Base-by-base conservation (phyloP, 495 filamentous ascomycete genomes). In the Acidiella bohemica region DNA sequence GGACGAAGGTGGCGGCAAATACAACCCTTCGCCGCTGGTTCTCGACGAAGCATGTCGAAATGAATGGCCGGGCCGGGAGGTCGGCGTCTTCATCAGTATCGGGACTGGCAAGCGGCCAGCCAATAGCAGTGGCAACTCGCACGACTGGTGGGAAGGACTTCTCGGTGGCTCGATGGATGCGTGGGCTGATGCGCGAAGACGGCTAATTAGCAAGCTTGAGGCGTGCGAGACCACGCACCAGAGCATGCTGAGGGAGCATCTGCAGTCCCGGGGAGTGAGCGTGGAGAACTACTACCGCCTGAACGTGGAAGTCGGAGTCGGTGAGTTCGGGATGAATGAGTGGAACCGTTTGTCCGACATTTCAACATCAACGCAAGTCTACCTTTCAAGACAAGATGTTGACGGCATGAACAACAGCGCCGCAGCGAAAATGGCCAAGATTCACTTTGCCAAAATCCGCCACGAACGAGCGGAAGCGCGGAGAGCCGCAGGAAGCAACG, bases 301-400 rank as follows among this genome's bases (percentile, higher is more conserved):
- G 19, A 97, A 97, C 46, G 90, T 95, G 18, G 88, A 96, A 53
- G 81, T 94, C 4, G 92, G 90, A 0, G 92, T 97, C 17, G 90
- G 90, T 29, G 92, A 97, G 54, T 95, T 95, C 56, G 88, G 83
- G 34, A 93, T 97, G 84, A 96, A 96, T 56, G 90, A 96, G 55
- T 97, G 90, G 88, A 75, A 84, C 54, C 75, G 90, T 4, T 66
- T 97, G 11, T 78, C 81, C 23, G 88, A 96, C 29, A 95, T 97
- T 59, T 86, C 80, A 61, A 94, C 84, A 25, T 83, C 78, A 55
- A 96, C 90, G 0, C 72, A 81, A 29, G 73, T 74, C 39, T 97
- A 96, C 55, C 70, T 96, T n/a, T 60, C 64, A 5, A 76, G 76
- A 46, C 64, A 67, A 11, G 76, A 80, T 10, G 79, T 90, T 25